phyloP scores from a whole-genome alignment of 228 moss, liverwort and hornwort species.

The Sphagnum fallax region DNA sequence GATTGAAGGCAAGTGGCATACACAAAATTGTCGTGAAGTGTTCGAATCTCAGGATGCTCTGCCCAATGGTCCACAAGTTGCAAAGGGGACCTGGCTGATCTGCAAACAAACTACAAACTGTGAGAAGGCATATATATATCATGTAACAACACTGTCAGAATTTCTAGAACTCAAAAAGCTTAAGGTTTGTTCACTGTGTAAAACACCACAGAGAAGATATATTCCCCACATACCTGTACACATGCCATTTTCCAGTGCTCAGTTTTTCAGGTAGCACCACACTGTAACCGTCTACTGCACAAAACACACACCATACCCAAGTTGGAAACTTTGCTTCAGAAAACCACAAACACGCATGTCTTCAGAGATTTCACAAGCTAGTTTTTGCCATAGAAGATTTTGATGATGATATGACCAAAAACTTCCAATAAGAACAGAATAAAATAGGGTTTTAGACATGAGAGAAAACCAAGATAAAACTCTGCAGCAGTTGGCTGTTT shows the following conservation, averaged over 20 bases:
- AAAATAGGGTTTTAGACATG: not conserved
- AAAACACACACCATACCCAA: constrained; percentile 4
- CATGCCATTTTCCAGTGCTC: constrained; percentile 85
- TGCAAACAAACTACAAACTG: constrained; percentile 6
- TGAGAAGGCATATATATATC: not conserved
- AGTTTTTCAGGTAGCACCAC: constrained; percentile 81
- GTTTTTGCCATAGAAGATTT: not conserved
- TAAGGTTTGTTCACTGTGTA: no score
- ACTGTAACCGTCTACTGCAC: constrained; percentile 60
- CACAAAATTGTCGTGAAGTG: constrained; percentile 83
- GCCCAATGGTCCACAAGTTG: constrained; percentile 65
- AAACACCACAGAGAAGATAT: not conserved
- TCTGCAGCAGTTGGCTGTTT: constrained; percentile 58
- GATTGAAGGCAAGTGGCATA: constrained; percentile 9
- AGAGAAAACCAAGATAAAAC: constrained; percentile 31
- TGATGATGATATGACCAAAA: not conserved
- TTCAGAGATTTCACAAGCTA: constrained; percentile 6
- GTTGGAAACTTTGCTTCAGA: not conserved
- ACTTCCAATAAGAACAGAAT: not conserved
- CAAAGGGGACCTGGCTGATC: constrained; percentile 47
- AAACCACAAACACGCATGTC: constrained; percentile 2
- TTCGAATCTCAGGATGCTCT: constrained; percentile 74
- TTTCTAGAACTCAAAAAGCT: no score
- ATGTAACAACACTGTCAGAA: not conserved
- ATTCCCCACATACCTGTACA: constrained; percentile 38